Base-by-base conservation (phyloP, 192 early-diverging fungal genomes). In the Coemansia sp. region DNA sequence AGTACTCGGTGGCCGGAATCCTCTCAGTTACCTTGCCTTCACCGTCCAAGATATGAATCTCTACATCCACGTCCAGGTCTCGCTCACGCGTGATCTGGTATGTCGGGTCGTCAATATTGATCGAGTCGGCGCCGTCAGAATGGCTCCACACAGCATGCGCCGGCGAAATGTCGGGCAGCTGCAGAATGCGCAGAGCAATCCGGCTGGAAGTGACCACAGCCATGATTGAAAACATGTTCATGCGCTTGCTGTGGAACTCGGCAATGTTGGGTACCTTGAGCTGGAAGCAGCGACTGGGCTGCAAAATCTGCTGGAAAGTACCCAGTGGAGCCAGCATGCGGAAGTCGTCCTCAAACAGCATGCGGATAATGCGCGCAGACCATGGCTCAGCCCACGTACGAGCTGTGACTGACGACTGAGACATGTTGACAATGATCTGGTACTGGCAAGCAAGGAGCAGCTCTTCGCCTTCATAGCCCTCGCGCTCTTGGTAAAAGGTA, bases 181-280 rank as follows among this genome's bases (percentile, higher is more conserved):
- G 82, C 37, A 84, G 67, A 37, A 76, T 32, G 12, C 82, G 76
- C 59, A 84, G 68, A 31, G 68, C 77, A 37, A 84, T 53, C 10
- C 77, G 67, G 63, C 77, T 80, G 25, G 74, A 74, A 17, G 73
- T 67, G 45, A 84, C 74, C 21, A 84, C 77, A 0, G 82, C 66
- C 73, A 84, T 84, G 37, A 77, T 78, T 3, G 82, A 84, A 50
- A 79, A 84, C 82, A 84, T 74, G 57, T 84, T 84, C 77, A 84
- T 84, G 15, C 77, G 76, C 65, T 58, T 78, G 72, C 73, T 80
- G 66, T 79, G 77, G 77, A 79, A 79, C 70, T 84, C 77, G 62
- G 82, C 77, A 21, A 80, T 55, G 37, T 78, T 76, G 7, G 82
- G 76, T 45, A 79, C 76, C 46, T 84, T 84, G 55, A 84, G 82